Evolutionary conservation across 2,329 filamentous ascomycete genomes (phyloP).

Genomic region (Cordyceps javanica): DNA sequence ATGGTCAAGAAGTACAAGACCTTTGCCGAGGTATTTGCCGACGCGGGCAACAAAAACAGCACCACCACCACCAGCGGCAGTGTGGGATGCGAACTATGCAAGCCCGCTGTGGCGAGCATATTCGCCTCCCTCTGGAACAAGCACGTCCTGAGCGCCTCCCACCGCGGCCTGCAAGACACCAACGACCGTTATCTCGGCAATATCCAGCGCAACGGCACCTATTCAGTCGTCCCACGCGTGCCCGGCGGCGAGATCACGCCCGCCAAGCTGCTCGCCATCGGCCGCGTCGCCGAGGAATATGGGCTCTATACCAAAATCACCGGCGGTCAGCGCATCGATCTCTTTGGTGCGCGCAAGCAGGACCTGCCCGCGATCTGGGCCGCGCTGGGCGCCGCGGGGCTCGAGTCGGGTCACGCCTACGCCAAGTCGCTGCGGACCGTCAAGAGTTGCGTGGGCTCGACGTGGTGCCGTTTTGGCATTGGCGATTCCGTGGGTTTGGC

Average conservation of each 20-base stretch:
- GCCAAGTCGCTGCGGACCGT: conserved; percentile 84
- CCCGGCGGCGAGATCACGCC: conserved; percentile 83
- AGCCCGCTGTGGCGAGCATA: conserved; percentile 75
- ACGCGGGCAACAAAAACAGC: conserved; percentile 59
- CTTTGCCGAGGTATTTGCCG: conserved; percentile 70
- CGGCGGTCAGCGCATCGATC: conserved; percentile 82
- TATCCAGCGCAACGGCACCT: conserved; percentile 87
- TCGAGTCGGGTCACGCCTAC: conserved; percentile 89
- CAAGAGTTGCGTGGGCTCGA: conserved; percentile 86
- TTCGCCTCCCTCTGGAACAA: conserved; percentile 77
- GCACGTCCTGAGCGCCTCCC: conserved; percentile 66
- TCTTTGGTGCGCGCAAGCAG: conserved; percentile 87
- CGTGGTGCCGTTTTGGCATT: conserved; percentile 85
- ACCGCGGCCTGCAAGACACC: conserved; percentile 77
- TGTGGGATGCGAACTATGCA: conserved; percentile 75
- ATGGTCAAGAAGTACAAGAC: conserved; percentile 72
- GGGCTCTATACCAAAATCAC: conserved; percentile 87
- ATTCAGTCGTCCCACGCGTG: conserved; percentile 79
- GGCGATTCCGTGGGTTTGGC: conserved; percentile 90
- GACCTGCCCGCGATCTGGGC: conserved; percentile 80
- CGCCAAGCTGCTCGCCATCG: conserved; percentile 77
- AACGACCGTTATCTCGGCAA: conserved; percentile 86
- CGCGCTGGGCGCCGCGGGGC: conserved; percentile 70
- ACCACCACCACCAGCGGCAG: conserved; percentile 36
- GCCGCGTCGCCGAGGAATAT: conserved; percentile 78